Percentiles rank a stretch among this genome's conserved stretches.
Evolutionary conservation across 75 land plant species (phyloP).

Genomic region (Isoetes taiwanensis): DNA sequence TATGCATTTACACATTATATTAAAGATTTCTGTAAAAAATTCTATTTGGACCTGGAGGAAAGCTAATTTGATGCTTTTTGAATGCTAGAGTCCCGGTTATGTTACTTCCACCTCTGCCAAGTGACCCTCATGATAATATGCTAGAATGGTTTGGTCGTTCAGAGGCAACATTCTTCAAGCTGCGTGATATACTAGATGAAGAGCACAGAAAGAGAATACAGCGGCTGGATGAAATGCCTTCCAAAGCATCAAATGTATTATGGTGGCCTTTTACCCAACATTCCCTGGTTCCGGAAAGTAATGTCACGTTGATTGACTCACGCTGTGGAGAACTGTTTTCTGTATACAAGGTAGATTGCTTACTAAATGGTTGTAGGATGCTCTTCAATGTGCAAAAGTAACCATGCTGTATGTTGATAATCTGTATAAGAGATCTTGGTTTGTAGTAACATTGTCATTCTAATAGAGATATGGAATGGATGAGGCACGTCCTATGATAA

Average conservation of each 20-base stretch:
- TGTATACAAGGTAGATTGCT: conserved; percentile 53
- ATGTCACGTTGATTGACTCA: conserved; percentile 77
- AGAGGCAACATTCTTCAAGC: conserved; percentile 32
- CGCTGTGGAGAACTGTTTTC: conserved; percentile 78
- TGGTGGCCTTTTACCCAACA: conserved; percentile 99
- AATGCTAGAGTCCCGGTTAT: conserved; percentile 55
- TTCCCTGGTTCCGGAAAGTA: conserved; percentile 46
- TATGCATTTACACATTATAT: neutral
- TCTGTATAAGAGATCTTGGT: neutral
- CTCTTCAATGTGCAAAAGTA: neutral
- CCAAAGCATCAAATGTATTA: conserved; percentile 42
- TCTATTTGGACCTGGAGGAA: too few relatives aligned
- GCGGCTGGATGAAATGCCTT: conserved; percentile 54
- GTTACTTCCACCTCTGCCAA: conserved; percentile 59
- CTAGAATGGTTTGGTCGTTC: conserved; percentile 60
- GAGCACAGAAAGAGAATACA: conserved; percentile 35
- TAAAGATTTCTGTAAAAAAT: too few relatives aligned
- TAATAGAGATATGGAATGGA: conserved; percentile 3
- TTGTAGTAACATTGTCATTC: neutral
- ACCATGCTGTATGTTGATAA: neutral
- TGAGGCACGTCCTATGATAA: conserved; percentile 18
- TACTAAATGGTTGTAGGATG: neutral
- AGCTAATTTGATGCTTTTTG: too few relatives aligned
- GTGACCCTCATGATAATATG: conserved; percentile 45
- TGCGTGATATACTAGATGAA: conserved; percentile 36